Base-by-base conservation (phyloP, 2,329 filamentous ascomycete genomes). In the Westerdykella ornata region DNA sequence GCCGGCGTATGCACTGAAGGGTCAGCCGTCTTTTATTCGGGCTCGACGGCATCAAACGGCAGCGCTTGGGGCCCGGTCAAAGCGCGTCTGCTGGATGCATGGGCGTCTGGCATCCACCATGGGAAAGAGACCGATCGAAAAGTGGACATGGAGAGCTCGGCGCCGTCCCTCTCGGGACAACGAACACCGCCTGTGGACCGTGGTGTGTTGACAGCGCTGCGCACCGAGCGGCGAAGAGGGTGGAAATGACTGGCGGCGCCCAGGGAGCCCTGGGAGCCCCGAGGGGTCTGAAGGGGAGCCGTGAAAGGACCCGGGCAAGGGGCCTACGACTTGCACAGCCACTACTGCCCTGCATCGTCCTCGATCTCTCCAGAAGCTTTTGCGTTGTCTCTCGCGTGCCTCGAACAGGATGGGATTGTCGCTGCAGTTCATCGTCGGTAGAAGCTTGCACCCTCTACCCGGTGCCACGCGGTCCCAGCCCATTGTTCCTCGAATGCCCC, bases 21-120 rank as follows among this genome's bases (percentile, higher is more conserved):
- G 57, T 56, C 54, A 57, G 59, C 54, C 58, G 57, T 61, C 56
- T 62, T 62, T 60, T 62, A 63, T 57, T n/a, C 54, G 48, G 54
- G 58, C 56, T 64, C 47, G 43, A 44, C 45, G 49, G 51, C 44
- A 39, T 48, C 41, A 43, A 51, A 52, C 47, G 53, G 52, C 45
- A 53, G 51, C 44, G 42, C 46, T 47, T 49, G 45, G 47, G 47
- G 43, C n/a, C 42, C 49, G 46, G 46, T 44, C 48, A 48, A 51
- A 35, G 45, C 45, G 48, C 47, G 49, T 47, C 45, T 47, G 45
- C 34, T 51, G 43, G 42, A 37, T 37, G 39, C 30, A 33, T 38
- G 36, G 36, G 33, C 28, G 38, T 38, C 30, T 38, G 39, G 35
- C 40, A 39, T 43, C 35, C 31, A 30, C 30, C 13, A 17, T 19